phyloP scores from a whole-genome alignment of 2,329 filamentous ascomycete genomes.

The Botryotinia globosa region DNA sequence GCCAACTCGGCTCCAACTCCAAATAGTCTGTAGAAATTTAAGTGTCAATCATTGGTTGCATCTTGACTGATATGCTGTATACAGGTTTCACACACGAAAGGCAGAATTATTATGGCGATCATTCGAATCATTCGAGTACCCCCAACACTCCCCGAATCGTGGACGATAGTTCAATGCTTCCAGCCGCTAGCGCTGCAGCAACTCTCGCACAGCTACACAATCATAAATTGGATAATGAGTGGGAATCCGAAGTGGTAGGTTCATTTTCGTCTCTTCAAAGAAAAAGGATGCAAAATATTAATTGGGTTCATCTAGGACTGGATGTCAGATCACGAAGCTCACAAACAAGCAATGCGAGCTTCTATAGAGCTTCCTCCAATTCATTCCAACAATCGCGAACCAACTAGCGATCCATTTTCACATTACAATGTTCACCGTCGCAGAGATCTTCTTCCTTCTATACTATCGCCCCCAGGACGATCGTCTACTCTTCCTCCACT shows the following conservation, averaged over 20 bases:
- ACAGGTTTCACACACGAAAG: slow-evolving; percentile 58
- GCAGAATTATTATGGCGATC: slow-evolving; percentile 64
- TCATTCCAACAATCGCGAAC: slow-evolving; percentile 53
- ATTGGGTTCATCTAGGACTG: slow-evolving; percentile 58
- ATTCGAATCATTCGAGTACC: slow-evolving; percentile 51
- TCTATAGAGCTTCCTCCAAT: slow-evolving; percentile 73
- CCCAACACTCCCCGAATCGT: slow-evolving; percentile 66
- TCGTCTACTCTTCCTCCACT: slow-evolving; percentile 85
- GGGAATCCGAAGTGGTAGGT: slow-evolving; percentile 75
- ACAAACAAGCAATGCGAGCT: slow-evolving; percentile 56
- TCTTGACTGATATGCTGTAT: slow-evolving; percentile 28
- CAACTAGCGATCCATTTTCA: slow-evolving; percentile 65
- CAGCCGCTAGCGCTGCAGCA: slow-evolving; percentile 75
- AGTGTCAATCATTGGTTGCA: slow-evolving; percentile 22
- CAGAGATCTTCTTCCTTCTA: slow-evolving; percentile 77
- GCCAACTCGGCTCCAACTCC: slow-evolving; percentile 30
- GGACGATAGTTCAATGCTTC: slow-evolving; percentile 66
- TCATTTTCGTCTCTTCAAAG: neutral
- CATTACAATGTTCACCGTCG: slow-evolving; percentile 59
- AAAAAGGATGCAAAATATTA: neutral
- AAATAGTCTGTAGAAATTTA: slow-evolving; percentile 31
- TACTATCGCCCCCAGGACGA: slow-evolving; percentile 77
- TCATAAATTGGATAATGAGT: slow-evolving; percentile 72
- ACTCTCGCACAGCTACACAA: slow-evolving; percentile 82
- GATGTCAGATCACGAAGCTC: slow-evolving; percentile 67